These are phyloP conservation scores for Pterocarpus santalinus DNA, from an alignment of 306 rosid genomes.

Conservation along the genomic window DNA sequence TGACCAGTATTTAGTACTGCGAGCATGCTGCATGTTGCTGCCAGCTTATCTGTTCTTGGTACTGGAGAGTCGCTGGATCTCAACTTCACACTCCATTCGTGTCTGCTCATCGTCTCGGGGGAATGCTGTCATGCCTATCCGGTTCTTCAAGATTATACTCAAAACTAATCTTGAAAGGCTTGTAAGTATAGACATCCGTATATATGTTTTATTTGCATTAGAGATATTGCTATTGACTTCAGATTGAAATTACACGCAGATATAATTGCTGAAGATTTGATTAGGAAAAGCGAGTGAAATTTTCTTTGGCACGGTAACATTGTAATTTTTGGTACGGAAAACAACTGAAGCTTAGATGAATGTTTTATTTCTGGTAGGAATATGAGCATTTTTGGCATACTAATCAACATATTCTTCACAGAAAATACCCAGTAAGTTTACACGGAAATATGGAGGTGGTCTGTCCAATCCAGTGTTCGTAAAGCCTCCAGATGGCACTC, in stretches of 20 bases:
- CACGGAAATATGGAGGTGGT: constrained; percentile 6
- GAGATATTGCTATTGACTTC: background rate
- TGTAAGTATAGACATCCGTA: background rate
- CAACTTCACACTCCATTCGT: no score
- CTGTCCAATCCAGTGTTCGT: constrained; percentile 39
- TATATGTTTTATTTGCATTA: background rate
- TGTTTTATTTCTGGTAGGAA: background rate
- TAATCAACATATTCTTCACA: background rate
- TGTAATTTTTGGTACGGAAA: no score
- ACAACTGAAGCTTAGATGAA: background rate
- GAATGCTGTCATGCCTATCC: no score
- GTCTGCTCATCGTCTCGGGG: no score
- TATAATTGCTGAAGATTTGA: no score
- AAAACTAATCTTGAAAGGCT: constrained; percentile 5
- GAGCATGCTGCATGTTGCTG: no score
- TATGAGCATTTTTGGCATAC: background rate
- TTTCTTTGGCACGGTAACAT: no score
- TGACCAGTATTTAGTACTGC: no score
- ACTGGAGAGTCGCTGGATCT: no score
- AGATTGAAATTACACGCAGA: background rate
- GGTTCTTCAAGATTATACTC: constrained; percentile 12
- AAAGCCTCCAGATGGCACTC: background rate
- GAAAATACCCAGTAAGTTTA: constrained; percentile 36
- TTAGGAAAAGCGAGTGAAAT: no score
- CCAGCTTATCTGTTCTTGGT: no score